Evolutionary conservation across 208 protist species (phyloP).

Genomic region (Trypanosoma caninum): DNA sequence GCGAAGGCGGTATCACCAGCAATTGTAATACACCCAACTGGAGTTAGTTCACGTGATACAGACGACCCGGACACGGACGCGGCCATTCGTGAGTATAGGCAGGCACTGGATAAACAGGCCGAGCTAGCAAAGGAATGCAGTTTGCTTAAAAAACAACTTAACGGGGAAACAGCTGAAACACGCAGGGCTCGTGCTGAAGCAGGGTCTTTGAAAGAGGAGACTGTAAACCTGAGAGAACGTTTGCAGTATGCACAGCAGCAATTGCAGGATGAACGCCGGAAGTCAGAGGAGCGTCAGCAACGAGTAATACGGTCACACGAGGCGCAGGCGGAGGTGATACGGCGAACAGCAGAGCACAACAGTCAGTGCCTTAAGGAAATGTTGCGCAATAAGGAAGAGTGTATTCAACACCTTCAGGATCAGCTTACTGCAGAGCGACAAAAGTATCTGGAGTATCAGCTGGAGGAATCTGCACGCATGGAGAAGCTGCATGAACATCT

Average conservation of each 20-base stretch:
- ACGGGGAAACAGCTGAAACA: conserved; percentile 28
- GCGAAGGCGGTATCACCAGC: conserved; percentile 59
- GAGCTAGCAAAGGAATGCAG: conserved; percentile 57
- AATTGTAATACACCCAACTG: conserved; percentile 32
- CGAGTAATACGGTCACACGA: conserved; percentile 66
- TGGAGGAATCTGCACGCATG: conserved; percentile 77
- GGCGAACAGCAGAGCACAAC: conserved; percentile 79
- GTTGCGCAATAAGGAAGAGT: conserved; percentile 69
- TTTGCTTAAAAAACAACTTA: conserved; percentile 42
- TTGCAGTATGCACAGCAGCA: conserved; percentile 49
- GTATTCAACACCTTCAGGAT: conserved; percentile 59
- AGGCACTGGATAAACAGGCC: conserved; percentile 45
- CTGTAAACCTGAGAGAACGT: conserved; percentile 34
- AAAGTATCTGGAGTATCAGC: conserved; percentile 60
- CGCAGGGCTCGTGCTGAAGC: conserved; percentile 24
- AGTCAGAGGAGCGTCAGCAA: conserved; percentile 45
- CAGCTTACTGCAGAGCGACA: conserved; percentile 77
- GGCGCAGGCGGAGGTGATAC: conserved; percentile 63
- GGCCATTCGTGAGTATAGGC: conserved; percentile 74
- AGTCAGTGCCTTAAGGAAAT: conserved; percentile 67
- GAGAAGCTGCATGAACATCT: conserved; percentile 80
- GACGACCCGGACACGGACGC: conserved; percentile 33
- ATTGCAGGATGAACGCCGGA: conserved; percentile 63
- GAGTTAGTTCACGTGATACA: neutral
- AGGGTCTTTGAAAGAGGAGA: conserved; percentile 48